Percentiles rank a stretch among this genome's conserved stretches.
Conservation (phyloP, 2,329 filamentous ascomycete species). For the Aschersonia sp. region DNA sequence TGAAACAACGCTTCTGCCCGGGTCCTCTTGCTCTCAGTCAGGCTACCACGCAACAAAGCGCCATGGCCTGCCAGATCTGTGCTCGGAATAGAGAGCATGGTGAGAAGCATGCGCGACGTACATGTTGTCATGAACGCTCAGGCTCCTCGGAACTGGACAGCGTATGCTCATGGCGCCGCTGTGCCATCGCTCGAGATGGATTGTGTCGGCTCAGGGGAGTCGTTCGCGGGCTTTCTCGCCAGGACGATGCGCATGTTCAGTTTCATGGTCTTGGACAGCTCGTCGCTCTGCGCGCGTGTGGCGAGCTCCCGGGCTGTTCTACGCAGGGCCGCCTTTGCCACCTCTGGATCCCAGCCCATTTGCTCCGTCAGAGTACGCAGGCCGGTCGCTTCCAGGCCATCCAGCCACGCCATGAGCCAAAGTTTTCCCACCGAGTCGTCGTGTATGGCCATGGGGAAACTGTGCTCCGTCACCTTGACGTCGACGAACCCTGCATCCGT, state of each 20-base stretch:
- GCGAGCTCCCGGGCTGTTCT: constrained; percentile 32
- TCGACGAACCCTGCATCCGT: constrained; percentile 36
- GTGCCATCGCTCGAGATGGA: not conserved
- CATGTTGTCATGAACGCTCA: too few species aligned
- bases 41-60: too few species aligned
- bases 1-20: too few species aligned
- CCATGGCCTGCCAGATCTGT: too few species aligned
- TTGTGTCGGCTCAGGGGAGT: not conserved
- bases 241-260: constrained; percentile 33
- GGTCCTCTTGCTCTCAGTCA: too few species aligned
- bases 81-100: too few species aligned
- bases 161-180: not conserved
- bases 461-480: constrained; percentile 29
- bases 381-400: constrained; percentile 32
- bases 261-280: constrained; percentile 25
- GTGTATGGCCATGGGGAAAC: constrained; percentile 31
- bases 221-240: constrained; percentile 32
- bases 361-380: constrained; percentile 37
- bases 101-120: too few species aligned
- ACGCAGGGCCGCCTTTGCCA: constrained; percentile 32
- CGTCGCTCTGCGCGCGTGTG: constrained; percentile 29
- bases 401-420: constrained; percentile 37
- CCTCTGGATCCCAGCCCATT: constrained; percentile 35
- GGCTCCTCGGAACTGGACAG: not conserved
- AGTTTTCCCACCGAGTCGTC: constrained; percentile 33